phyloP scores from a whole-genome alignment of 768 basidiomycete genomes.

The button mushroom (Agaricus bisporus) region DNA sequence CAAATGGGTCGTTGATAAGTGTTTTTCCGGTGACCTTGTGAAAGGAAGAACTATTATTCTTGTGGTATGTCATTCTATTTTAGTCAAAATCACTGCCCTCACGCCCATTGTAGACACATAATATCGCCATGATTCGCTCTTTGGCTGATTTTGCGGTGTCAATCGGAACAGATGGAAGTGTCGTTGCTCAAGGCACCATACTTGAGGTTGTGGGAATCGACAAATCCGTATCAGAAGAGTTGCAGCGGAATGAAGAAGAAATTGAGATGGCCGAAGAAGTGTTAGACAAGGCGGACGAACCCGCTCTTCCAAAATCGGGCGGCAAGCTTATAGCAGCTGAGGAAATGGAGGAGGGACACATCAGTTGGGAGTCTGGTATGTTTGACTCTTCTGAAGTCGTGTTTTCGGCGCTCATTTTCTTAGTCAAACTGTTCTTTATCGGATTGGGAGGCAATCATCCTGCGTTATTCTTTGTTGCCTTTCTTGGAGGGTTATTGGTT shows the following conservation, averaged over 20 bases:
- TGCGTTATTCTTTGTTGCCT: constrained; percentile 26
- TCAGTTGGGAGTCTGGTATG: constrained; percentile 43
- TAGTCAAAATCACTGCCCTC: neutral
- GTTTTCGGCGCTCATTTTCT: neutral
- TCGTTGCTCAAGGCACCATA: constrained; percentile 41
- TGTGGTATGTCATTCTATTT: constrained; percentile 39
- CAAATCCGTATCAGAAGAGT: constrained; percentile 21
- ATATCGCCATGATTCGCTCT: constrained; percentile 42
- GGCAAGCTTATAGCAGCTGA: constrained; percentile 60
- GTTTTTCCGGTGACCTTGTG: constrained; percentile 72
- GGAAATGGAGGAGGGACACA: constrained; percentile 54
- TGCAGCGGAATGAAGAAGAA: constrained; percentile 21
- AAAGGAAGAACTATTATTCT: constrained; percentile 75
- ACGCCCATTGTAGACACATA: constrained; percentile 30
- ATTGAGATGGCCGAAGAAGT: constrained; percentile 22
- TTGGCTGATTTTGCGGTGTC: constrained; percentile 53
- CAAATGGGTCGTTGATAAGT: constrained; percentile 72
- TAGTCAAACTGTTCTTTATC: constrained; percentile 29
- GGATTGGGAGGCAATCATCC: constrained; percentile 28
- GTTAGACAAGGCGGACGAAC: constrained; percentile 14
- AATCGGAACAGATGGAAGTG: constrained; percentile 45
- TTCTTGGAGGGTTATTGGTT: constrained; percentile 20
- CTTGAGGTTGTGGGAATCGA: constrained; percentile 34
- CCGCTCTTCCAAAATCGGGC: constrained; percentile 21
- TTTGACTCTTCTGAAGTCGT: constrained; percentile 9